Base-by-base conservation (phyloP, 2,329 filamentous ascomycete genomes). In the Whalleya microplaca region DNA sequence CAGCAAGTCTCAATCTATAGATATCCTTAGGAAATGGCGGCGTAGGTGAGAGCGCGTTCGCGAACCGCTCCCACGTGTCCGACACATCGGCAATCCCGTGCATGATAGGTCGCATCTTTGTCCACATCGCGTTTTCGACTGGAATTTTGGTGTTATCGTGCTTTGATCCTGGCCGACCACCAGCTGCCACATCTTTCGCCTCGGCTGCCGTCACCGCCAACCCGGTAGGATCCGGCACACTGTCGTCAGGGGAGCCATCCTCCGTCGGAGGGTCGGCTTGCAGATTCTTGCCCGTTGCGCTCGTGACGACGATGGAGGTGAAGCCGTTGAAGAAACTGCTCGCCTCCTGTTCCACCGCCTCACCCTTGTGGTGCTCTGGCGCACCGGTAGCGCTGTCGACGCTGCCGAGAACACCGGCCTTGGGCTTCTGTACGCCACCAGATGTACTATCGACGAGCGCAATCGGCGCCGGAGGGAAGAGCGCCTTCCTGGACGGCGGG, bases 281-380 rank as follows among this genome's bases (percentile, higher is more conserved):
- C 0, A 90, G 89, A 61, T 92, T 85, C 69, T 92, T 92, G 1
- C 91, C 91, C 0, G 87, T 86, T 1, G 90, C 90, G 63, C 88
- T 90, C 46, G 87, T 88, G 18, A 94, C 75, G 1, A 90, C 87
- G 4, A 95, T 84, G 27, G 85, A 82, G 8, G 87, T 85, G 50
- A 95, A 86, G 32, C 87, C 84, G 51, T 87, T 88, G 56, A 95
- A 87, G 59, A 96, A 88, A 69, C 92, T 93, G 64, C 84, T 88
- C 1, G 92, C 92, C 71, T 96, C 91, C 58, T 90, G 84, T 70
- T 96, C 91, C 1, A 92, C 89, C 0, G 90, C 90, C 70, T 95
- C 91, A 21, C 92, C 91, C 69, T 91, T 88, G 73, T 91, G 84
- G 63, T 91, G 91, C 70, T 96, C 90, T 0, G 91, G 88, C 0